Evolutionary conservation across 306 rosid genomes (phyloP), one percentile per base, ranked within the genome.

Genomic region (Begonia peltatifolia): DNA sequence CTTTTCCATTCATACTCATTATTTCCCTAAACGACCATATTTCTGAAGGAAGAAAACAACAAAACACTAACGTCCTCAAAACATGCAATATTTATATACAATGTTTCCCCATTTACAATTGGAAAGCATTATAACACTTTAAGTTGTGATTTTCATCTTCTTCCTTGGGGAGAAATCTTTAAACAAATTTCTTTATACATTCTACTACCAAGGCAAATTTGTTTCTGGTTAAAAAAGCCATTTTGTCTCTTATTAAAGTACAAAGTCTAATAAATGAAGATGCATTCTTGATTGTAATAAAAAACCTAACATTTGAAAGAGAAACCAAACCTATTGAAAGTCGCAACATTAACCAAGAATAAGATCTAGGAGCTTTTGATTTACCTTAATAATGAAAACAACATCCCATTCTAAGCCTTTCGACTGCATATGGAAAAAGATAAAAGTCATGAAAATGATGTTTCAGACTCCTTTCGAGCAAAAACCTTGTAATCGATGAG

Each of bases 371-470:
- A 41, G 42, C 17, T 42, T 9, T 43, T 54, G 66, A 70, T 30
- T 48, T 76, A 89, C 97, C 97, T 89, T 89, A 63, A 89, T 68
- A 67, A 89, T 74, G 83, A 89, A 89, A 71, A 89, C 97, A 63
- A 76, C 69, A 59, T 89, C 95, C 97, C 97, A 89, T 68, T 89
- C 97, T 70, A 89, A 76, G 61, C 97, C 97, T 71, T 89, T 89
- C 25, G 97, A 87, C 97, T 89, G 55, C 81, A 80, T 14, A 65
- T 62, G 58, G 54, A 47, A 68, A 18, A 57, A 51, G 14, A 44
- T 55, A 50, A 30, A 3, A 52, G n/a, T 22, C 42, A 52, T 7
- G 10, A 9, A 18, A 46, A 50, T 10, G 4, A 1, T n/a, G 54
- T 42, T 20, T 15, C 2, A 41, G 38, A 23, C 3, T 9, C 53